Percentiles rank a stretch among this genome's conserved stretches.
These are phyloP conservation scores for Fusarium tuaranense DNA, from an alignment of 2,329 filamentous ascomycete genomes.

Conservation along the genomic window DNA sequence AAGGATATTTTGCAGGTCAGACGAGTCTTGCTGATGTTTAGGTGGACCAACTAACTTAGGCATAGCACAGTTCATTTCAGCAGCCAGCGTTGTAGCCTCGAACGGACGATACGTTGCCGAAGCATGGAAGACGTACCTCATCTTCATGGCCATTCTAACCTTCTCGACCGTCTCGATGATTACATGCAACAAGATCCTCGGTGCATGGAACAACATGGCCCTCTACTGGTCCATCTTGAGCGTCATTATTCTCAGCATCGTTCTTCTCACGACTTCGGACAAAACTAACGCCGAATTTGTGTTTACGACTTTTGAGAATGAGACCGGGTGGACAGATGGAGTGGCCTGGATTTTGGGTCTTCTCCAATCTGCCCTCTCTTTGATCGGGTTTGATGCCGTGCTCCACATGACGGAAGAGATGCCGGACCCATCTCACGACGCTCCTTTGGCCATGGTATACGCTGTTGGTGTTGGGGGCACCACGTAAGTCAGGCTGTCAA, in stretches of 20 bases:
- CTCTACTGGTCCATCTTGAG: slow-evolving; percentile 57
- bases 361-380: slow-evolving; percentile 52
- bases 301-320: slow-evolving; percentile 58
- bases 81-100: slow-evolving; percentile 55
- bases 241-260: slow-evolving; percentile 57
- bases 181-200: slow-evolving; percentile 55
- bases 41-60: background rate
- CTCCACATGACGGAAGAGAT: slow-evolving; percentile 62
- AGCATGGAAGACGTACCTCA: slow-evolving; percentile 55
- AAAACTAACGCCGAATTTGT: slow-evolving; percentile 58
- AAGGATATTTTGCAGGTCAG: slow-evolving; percentile 57
- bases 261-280: slow-evolving; percentile 52
- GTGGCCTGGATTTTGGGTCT: slow-evolving; percentile 61
- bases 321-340: slow-evolving; percentile 59
- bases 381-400: slow-evolving; percentile 58
- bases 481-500: slow-evolving; percentile 47
- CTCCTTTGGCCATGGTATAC: slow-evolving; percentile 57
- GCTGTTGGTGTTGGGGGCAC: slow-evolving; percentile 56
- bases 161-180: slow-evolving; percentile 50
- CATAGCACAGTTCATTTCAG: slow-evolving; percentile 57
- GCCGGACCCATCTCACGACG: slow-evolving; percentile 54
- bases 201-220: slow-evolving; percentile 56
- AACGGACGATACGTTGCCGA: slow-evolving; percentile 51
- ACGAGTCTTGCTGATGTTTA: fast-evolving
- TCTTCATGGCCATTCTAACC: slow-evolving; percentile 49